Evolutionary conservation across 805 yeast genomes (phyloP).

Genomic region (Spathaspora gorwiae): DNA sequence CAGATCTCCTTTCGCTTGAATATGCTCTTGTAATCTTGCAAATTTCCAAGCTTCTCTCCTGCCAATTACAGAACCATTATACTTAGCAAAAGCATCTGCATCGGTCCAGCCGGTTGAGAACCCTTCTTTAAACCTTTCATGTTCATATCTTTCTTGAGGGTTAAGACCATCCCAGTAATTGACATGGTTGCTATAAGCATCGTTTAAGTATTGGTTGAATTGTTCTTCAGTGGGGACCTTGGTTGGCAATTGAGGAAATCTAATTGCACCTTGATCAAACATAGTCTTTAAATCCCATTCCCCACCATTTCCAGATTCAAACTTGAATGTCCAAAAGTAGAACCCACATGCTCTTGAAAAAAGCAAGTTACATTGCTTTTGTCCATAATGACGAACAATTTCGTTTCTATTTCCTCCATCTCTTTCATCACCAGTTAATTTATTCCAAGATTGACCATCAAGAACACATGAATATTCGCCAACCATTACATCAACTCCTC

Average conservation of each 20-base stretch:
- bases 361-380: conserved; percentile 46
- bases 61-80: conserved; percentile 71
- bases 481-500: conserved; percentile 63
- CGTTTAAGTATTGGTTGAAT: conserved; percentile 36
- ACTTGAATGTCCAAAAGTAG: conserved; percentile 89
- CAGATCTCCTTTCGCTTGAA: conserved; percentile 49
- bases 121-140: conserved; percentile 78
- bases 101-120: conserved; percentile 74
- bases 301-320: conserved; percentile 86
- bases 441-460: conserved; percentile 72
- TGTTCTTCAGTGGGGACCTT: conserved; percentile 37
- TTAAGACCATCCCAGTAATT: conserved; percentile 66
- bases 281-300: conserved; percentile 92
- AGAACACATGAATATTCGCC: conserved; percentile 92
- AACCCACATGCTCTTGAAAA: conserved; percentile 58
- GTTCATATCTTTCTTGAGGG: conserved; percentile 63
- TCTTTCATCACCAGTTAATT: conserved; percentile 26
- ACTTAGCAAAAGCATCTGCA: conserved; percentile 59
- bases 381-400: conserved; percentile 60
- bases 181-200: conserved; percentile 43
- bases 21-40: conserved; percentile 62
- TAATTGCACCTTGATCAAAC: conserved; percentile 54
- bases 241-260: conserved; percentile 15
- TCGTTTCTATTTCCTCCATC: conserved; percentile 43
- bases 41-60: conserved; percentile 64